Percentiles rank a stretch among this genome's conserved stretches.
Conservation (phyloP, 164 flowering plant species). For the Piper betle region DNA sequence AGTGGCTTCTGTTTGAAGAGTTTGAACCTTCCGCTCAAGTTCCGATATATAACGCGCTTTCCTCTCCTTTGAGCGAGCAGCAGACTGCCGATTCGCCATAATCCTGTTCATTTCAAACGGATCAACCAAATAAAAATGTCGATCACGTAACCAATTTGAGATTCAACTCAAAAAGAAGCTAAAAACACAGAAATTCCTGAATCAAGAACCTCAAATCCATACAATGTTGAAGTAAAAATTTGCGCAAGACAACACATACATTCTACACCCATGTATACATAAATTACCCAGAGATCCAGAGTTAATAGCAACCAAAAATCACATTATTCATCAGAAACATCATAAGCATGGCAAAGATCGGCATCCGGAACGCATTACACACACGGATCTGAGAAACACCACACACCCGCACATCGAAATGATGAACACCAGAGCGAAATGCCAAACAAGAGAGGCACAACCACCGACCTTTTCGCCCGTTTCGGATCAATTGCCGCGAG, state of each 20-base stretch:
- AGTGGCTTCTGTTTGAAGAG: conserved; percentile 98
- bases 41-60: conserved; percentile 84
- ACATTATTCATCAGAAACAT: no score
- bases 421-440: not conserved
- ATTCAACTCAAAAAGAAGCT: no score
- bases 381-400: not conserved
- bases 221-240: no score
- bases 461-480: conserved; percentile 60
- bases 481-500: conserved; percentile 72
- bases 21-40: conserved; percentile 92
- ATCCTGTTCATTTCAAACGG: conserved; percentile 32
- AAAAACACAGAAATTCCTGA: no score
- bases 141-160: not conserved
- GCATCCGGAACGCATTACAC: not conserved
- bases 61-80: conserved; percentile 95
- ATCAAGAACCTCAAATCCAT: no score
- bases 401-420: not conserved
- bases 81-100: conserved; percentile 93
- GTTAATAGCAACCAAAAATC: no score
- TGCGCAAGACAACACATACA: no score
- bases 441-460: not conserved
- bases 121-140: no score
- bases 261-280: no score
- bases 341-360: no score
- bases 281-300: no score